Evolutionary conservation across 208 protist genomes (phyloP).

Genomic region (Porcisia hertigi): DNA sequence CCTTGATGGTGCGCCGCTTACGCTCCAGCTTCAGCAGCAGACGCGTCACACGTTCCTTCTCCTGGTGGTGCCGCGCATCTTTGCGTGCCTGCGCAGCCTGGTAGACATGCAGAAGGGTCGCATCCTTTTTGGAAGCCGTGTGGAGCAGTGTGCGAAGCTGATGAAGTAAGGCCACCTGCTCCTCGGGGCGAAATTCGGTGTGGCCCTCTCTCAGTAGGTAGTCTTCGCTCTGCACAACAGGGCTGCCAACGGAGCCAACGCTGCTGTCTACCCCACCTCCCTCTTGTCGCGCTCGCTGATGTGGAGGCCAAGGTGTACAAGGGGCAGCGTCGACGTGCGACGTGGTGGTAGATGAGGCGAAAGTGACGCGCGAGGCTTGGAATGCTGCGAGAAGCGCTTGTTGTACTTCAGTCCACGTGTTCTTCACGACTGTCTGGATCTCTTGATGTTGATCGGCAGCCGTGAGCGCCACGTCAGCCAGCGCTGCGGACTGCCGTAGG

Average conservation of each 20-base stretch:
- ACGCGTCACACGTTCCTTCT: slow-evolving; percentile 22
- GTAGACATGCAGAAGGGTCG: slow-evolving; percentile 59
- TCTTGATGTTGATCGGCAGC: slow-evolving; percentile 23
- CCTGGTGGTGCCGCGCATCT: slow-evolving; percentile 21
- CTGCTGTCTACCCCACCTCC: background rate
- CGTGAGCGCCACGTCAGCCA: slow-evolving; percentile 26
- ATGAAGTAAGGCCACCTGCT: slow-evolving; percentile 34
- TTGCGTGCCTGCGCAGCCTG: slow-evolving; percentile 43
- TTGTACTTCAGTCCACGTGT: slow-evolving; percentile 34
- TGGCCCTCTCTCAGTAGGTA: background rate
- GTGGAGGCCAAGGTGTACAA: background rate
- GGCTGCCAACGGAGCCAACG: background rate
- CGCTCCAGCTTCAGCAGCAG: slow-evolving; percentile 31
- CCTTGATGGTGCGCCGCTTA: slow-evolving; percentile 28
- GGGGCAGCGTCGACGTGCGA: background rate
- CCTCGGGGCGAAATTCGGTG: slow-evolving; percentile 16
- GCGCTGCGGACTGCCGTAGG: slow-evolving; percentile 25
- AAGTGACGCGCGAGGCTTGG: slow-evolving; percentile 21
- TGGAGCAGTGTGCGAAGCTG: slow-evolving; percentile 53
- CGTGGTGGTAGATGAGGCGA: background rate
- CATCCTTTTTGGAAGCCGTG: slow-evolving; percentile 56
- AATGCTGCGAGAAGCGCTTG: slow-evolving; percentile 19
- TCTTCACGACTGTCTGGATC: slow-evolving; percentile 29
- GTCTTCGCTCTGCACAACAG: background rate
- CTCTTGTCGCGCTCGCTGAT: slow-evolving; percentile 3